Evolutionary conservation across 192 early-diverging fungal species (phyloP).

Genomic region (Coemansia sp.): DNA sequence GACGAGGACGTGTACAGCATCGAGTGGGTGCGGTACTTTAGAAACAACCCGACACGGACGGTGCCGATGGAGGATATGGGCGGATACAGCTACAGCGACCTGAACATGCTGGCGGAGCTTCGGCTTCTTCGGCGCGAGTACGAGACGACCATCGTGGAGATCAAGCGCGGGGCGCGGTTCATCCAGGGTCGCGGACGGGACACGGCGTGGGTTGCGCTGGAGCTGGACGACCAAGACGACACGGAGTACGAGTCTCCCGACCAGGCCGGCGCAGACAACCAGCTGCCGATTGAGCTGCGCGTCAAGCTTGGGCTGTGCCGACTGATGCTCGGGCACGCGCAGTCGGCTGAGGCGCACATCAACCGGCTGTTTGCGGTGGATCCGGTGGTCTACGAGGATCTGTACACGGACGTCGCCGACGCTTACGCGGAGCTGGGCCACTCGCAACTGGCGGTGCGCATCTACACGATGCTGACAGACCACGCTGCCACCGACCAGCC

Average conservation of each 20-base stretch:
- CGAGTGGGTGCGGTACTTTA: slow-evolving; percentile 32
- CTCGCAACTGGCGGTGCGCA: slow-evolving; percentile 20
- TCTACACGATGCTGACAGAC: slow-evolving; percentile 22
- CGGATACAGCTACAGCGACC: slow-evolving; percentile 73
- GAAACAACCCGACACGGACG: slow-evolving; percentile 21
- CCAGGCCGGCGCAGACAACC: slow-evolving; percentile 9
- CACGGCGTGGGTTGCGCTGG: slow-evolving; percentile 57
- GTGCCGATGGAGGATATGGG: slow-evolving; percentile 51
- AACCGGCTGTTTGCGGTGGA: slow-evolving; percentile 39
- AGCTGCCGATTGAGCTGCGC: slow-evolving; percentile 81
- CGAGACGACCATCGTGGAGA: slow-evolving; percentile 65
- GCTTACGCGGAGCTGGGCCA: slow-evolving; percentile 23
- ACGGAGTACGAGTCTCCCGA: slow-evolving; percentile 58
- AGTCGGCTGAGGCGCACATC: slow-evolving; percentile 60
- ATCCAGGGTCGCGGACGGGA: slow-evolving; percentile 71
- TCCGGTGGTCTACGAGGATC: slow-evolving; percentile 28
- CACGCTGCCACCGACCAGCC: slow-evolving; percentile 26
- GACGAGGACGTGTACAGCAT: slow-evolving; percentile 29
- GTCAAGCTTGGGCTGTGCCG: slow-evolving; percentile 82
- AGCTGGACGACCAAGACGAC: slow-evolving; percentile 59
- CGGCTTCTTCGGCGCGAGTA: slow-evolving; percentile 80
- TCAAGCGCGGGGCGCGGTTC: slow-evolving; percentile 70
- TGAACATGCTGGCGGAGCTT: slow-evolving; percentile 85
- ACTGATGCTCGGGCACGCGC: slow-evolving; percentile 65
- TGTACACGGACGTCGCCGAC: slow-evolving; percentile 40